phyloP scores from a whole-genome alignment of 805 yeast genomes.

The Candida methanosorbosa region DNA sequence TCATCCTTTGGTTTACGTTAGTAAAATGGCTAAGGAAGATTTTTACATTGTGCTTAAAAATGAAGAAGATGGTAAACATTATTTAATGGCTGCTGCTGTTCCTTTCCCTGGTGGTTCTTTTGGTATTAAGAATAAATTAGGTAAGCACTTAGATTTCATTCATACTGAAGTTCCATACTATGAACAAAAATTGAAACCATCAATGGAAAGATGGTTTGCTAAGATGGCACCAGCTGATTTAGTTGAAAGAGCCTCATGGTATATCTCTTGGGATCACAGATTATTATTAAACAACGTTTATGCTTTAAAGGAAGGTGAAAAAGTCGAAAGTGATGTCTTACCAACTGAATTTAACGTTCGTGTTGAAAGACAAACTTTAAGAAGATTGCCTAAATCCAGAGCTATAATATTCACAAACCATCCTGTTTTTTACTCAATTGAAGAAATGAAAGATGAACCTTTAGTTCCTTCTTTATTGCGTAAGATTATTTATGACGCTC shows the following conservation, averaged over 20 bases:
- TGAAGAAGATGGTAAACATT: constrained; percentile 48
- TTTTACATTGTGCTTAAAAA: constrained; percentile 52
- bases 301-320: constrained; percentile 35
- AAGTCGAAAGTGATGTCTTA: constrained; percentile 31
- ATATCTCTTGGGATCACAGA: constrained; percentile 66
- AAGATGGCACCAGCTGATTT: constrained; percentile 52
- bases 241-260: constrained; percentile 72
- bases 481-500: constrained; percentile 58
- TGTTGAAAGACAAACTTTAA: constrained; percentile 64
- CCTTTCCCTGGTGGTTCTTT: constrained; percentile 77
- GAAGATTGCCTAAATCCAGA: constrained; percentile 53
- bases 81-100: constrained; percentile 65
- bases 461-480: constrained; percentile 56
- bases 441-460: constrained; percentile 78
- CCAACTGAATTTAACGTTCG: constrained; percentile 56
- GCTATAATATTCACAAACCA: constrained; percentile 72
- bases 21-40: constrained; percentile 70
- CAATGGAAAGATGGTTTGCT: constrained; percentile 61
- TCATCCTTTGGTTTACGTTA: constrained; percentile 53
- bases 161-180: constrained; percentile 61
- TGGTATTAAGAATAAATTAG: constrained; percentile 51
- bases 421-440: constrained; percentile 70
- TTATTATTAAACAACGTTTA: constrained; percentile 49
- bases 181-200: constrained; percentile 33
- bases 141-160: constrained; percentile 52